Conservation (phyloP, 73 alveolate species). For the Tetrahymena borealis region DNA sequence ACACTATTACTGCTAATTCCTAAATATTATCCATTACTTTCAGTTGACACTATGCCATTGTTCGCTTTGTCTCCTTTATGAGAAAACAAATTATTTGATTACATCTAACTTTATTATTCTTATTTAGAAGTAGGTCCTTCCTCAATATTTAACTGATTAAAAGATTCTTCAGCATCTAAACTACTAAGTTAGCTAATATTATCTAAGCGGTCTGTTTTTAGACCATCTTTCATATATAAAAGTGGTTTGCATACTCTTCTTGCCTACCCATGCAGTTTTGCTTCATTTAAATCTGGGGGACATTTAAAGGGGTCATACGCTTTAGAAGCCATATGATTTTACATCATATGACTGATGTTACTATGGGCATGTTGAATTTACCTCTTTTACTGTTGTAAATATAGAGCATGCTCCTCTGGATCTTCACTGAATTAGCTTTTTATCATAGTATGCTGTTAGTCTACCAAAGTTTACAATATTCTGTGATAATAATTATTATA, state of each 20-base stretch:
- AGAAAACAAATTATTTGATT: neutral
- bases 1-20: neutral
- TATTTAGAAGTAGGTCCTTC: neutral
- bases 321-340: neutral
- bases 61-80: neutral
- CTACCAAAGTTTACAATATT: too few species aligned
- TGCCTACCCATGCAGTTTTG: slow-evolving; percentile 11
- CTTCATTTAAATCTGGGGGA: slow-evolving; percentile 14
- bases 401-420: neutral
- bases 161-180: neutral
- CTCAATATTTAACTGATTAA: neutral
- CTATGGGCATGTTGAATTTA: neutral
- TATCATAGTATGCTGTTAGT: too few species aligned
- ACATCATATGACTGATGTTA: neutral
- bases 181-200: neutral
- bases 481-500: too few species aligned
- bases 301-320: slow-evolving; percentile 7
- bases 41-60: too few species aligned
- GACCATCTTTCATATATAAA: neutral
- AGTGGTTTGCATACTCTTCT: neutral
- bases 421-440: neutral
- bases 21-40: too few species aligned
- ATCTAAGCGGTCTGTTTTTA: neutral
- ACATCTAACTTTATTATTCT: neutral
- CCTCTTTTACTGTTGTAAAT: neutral